Conservation (phyloP, 495 filamentous ascomycete species). For the Aspergillus saccharolyticus region DNA sequence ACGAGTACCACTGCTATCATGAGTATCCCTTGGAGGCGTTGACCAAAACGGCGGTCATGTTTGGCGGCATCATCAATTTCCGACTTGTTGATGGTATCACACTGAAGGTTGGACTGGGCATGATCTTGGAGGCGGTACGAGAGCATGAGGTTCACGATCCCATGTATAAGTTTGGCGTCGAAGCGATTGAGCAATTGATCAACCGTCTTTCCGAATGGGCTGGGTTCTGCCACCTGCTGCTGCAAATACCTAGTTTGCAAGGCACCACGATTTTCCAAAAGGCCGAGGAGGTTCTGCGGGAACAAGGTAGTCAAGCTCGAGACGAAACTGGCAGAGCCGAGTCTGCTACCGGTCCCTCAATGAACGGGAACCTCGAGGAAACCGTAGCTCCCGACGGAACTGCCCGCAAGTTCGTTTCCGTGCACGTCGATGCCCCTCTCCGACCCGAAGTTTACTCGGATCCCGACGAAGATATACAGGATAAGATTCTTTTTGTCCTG, state of each 20-base stretch:
- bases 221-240: constrained; percentile 75
- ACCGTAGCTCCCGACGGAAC: constrained; percentile 46
- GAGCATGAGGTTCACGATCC: constrained; percentile 72
- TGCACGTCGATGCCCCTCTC: constrained; percentile 66
- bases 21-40: constrained; percentile 92
- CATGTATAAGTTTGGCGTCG: constrained; percentile 99
- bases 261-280: constrained; percentile 78
- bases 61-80: constrained; percentile 93
- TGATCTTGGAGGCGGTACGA: constrained; percentile 92
- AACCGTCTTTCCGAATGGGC: constrained; percentile 86
- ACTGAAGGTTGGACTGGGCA: constrained; percentile 83
- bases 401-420: constrained; percentile 60
- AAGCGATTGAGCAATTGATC: constrained; percentile 84
- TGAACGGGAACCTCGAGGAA: constrained; percentile 67
- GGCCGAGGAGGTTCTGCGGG: constrained; percentile 72
- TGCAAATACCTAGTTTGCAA: constrained; percentile 74
- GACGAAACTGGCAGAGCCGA: constrained; percentile 34
- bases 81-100: constrained; percentile 84
- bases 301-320: constrained; percentile 44
- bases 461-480: constrained; percentile 76
- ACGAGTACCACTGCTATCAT: constrained; percentile 92
- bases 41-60: constrained; percentile 91
- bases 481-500: constrained; percentile 89
- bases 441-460: constrained; percentile 62
- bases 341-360: constrained; percentile 32